Evolutionary conservation across 768 basidiomycete species (phyloP).

Genomic region (Kwoniella heveanensis): DNA sequence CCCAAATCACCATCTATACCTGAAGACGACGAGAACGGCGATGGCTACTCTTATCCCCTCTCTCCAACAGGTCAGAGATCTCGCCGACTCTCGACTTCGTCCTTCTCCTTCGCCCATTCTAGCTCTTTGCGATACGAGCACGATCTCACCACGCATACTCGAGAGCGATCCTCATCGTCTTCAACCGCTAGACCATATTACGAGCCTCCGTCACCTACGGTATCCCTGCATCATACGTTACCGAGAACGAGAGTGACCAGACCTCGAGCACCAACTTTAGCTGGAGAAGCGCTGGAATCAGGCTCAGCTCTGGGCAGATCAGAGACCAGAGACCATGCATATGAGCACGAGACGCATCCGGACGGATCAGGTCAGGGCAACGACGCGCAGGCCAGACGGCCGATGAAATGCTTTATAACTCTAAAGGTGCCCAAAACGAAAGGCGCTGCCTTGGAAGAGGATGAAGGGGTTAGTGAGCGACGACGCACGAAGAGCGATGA

Average conservation of each 20-base stretch:
- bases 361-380: background rate
- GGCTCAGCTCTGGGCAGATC: background rate
- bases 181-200: slow-evolving; percentile 13
- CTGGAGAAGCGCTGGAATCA: slow-evolving; percentile 48
- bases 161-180: slow-evolving; percentile 14
- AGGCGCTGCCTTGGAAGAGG: background rate
- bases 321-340: slow-evolving; percentile 3
- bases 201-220: slow-evolving; percentile 17
- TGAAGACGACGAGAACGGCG: background rate
- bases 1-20: slow-evolving; percentile 9
- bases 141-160: background rate
- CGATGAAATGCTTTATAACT: slow-evolving; percentile 34
- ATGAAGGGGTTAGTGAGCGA: slow-evolving; percentile 1
- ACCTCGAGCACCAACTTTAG: slow-evolving; percentile 43
- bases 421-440: slow-evolving; percentile 25
- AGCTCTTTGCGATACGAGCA: background rate
- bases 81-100: slow-evolving; percentile 9
- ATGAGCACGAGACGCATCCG: no score
- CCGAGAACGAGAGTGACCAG: slow-evolving; percentile 21
- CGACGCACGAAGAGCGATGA: slow-evolving; percentile 21
- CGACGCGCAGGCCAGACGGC: slow-evolving; percentile 6
- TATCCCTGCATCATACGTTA: slow-evolving; percentile 8
- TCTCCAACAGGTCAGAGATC: slow-evolving; percentile 19
- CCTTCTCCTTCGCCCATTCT: slow-evolving; percentile 5
- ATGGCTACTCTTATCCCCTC: slow-evolving; percentile 1